Base-by-base conservation (phyloP, 768 basidiomycete species). In the Strobilomyces confusus region DNA sequence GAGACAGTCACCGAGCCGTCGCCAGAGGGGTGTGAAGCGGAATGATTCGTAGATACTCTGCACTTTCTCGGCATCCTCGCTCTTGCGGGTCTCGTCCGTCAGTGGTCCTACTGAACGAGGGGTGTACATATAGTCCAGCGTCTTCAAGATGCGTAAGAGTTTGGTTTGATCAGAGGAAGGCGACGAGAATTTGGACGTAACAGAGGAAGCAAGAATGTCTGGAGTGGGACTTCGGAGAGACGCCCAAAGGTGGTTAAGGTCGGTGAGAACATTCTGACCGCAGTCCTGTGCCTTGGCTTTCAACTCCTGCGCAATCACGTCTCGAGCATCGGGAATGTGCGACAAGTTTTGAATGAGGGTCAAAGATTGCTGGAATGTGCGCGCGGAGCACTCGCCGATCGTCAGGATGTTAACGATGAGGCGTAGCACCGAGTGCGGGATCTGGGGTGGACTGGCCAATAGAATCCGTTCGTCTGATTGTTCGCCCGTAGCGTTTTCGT, bases 161-260 rank as follows among this genome's bases (percentile, higher is more conserved):
- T 97, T 97, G n/a, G 97, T 94, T 75, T 99, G 97, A 40, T 85
- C 83, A 0, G 95, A 95, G 1, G 95, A 95, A 2, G 95, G 86
- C 1, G 93, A 84, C 1, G 95, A 95, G 74, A 99, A 98, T 62
- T 88, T 92, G 42, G 88, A 82, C 8, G 95, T 85, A 7, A 90
- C 82, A 4, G 85, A 79, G 41, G 81, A 83, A 15, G 86, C 76
- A 22, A 83, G 71, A 14, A 80, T 73, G 49, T 84, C 84, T 20
- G 74, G 77, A 44, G 77, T 71, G 13, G 81, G 75, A 8, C 73
- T 75, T 58, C 81, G 79, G 44, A 97, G 71, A 20, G 84, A 84
- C 14, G 67, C 65, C 12, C 81, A 79, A 17, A 98, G 81, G 55
- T 87, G 85, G 53, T 87, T 85, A 48, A 99, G 79, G 58, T 98